Percentiles rank a stretch among this genome's conserved stretches.
Evolutionary conservation across 23 red algal species (phyloP).

Genomic region (Gracilaria vermiculophylla): DNA sequence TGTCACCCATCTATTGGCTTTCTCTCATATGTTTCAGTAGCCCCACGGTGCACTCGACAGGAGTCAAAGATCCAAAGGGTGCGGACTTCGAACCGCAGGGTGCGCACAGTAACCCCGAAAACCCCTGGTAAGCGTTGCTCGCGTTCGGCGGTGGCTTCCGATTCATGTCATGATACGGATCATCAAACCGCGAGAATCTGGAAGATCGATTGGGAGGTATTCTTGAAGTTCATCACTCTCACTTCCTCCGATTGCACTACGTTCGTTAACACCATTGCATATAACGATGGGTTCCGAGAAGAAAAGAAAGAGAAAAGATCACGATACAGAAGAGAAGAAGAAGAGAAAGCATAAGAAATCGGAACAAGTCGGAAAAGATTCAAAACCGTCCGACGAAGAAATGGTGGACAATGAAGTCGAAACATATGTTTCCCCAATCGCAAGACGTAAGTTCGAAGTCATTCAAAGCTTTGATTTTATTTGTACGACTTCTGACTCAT

Average conservation of each 20-base stretch:
- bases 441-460: conserved; percentile 34
- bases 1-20: background rate
- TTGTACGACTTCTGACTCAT: background rate
- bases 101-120: no score
- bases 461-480: background rate
- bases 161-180: no score
- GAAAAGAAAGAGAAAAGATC: conserved; percentile 53
- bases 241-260: background rate
- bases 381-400: background rate
- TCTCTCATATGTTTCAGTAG: background rate
- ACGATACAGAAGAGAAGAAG: conserved; percentile 28
- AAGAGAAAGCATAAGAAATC: conserved; percentile 16
- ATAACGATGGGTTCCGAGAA: conserved; percentile 64
- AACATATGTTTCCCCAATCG: conserved; percentile 49
- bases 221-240: no score
- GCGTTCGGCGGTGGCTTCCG: no score
- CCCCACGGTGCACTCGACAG: no score
- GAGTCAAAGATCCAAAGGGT: no score
- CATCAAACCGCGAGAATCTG: no score
- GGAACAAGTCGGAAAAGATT: background rate
- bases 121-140: no score
- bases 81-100: no score
- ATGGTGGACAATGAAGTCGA: background rate
- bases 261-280: background rate
- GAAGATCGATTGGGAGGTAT: no score